A percentile compares a stretch with the other conserved stretches of the same genome.
Conservation (phyloP, 2,329 filamentous ascomycete genomes). For the Parastagonospora avenae region DNA sequence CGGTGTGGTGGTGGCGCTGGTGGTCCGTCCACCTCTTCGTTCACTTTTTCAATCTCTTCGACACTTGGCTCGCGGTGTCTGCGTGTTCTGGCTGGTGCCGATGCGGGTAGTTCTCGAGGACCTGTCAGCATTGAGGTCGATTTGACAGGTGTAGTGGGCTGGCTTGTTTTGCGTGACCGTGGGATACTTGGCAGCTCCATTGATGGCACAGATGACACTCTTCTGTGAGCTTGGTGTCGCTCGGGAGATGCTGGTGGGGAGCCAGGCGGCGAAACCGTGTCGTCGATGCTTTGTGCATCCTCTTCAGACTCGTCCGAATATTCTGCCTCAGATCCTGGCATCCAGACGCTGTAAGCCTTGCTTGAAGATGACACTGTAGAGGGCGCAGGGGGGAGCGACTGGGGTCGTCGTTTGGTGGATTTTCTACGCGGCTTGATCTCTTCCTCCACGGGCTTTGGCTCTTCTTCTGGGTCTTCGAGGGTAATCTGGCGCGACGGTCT, state of each 20-base stretch:
- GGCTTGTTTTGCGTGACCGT: constrained; percentile 50
- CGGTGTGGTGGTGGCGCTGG: constrained; percentile 58
- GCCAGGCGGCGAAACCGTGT: constrained; percentile 26
- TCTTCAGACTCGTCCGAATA: constrained; percentile 43
- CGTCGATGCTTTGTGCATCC: constrained; percentile 27
- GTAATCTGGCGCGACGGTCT: constrained; percentile 43
- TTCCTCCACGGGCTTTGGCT: constrained; percentile 15
- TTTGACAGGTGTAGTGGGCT: constrained; percentile 43
- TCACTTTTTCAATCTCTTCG: constrained; percentile 13
- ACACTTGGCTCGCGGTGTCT: constrained; percentile 19
- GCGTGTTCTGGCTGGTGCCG: constrained; percentile 37
- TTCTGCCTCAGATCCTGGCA: constrained; percentile 50
- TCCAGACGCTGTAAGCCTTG: constrained; percentile 56
- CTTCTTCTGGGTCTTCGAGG: constrained; percentile 29
- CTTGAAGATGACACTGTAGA: constrained; percentile 30
- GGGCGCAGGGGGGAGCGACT: constrained; percentile 27
- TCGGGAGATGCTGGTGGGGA: constrained; percentile 24
- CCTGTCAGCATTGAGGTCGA: constrained; percentile 15
- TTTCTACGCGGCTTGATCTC: constrained; percentile 33
- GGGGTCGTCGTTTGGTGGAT: constrained; percentile 36
- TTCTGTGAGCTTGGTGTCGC: constrained; percentile 48
- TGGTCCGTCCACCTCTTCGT: constrained; percentile 31
- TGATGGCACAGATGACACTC: constrained; percentile 56
- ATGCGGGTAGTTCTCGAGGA: constrained; percentile 25
- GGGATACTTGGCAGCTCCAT: constrained; percentile 53